Percentiles rank a stretch among this genome's conserved stretches.
phyloP scores from a whole-genome alignment of 1,284 basidiomycete species.

The Agroathelia rolfsii region DNA sequence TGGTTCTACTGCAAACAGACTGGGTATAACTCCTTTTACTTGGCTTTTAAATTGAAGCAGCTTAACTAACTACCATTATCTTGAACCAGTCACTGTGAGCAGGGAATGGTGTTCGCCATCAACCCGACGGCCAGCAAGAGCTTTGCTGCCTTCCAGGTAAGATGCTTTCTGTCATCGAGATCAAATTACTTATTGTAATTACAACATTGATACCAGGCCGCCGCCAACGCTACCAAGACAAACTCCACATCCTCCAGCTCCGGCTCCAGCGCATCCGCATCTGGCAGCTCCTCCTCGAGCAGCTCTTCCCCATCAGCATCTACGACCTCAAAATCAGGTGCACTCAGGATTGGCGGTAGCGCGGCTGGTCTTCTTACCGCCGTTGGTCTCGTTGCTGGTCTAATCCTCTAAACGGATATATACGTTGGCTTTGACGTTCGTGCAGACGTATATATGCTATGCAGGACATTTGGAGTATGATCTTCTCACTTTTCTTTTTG shows the following conservation, averaged over 20 bases:
- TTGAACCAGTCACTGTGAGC: conserved; percentile 25
- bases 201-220: too few species aligned
- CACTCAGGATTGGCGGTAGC: conserved; percentile 15
- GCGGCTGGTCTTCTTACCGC: conserved; percentile 22
- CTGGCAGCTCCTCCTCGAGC: conserved; percentile 11
- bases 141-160: conserved; percentile 36
- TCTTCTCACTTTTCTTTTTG: too few species aligned
- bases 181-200: too few species aligned
- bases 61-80: conserved; percentile 5
- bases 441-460: neutral
- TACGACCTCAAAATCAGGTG: conserved; percentile 13
- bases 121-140: conserved; percentile 35
- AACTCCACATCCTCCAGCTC: conserved; percentile 11
- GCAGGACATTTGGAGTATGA: too few species aligned
- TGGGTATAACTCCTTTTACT: conserved; percentile 6
- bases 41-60: too few species aligned
- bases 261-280: conserved; percentile 12
- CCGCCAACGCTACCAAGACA: too few species aligned
- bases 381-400: conserved; percentile 25
- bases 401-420: conserved; percentile 24
- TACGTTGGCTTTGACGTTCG: neutral
- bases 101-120: conserved; percentile 43
- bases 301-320: conserved; percentile 12
- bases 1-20: conserved; percentile 39
- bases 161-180: too few species aligned